phyloP scores from a whole-genome alignment of 805 yeast species.

The Yarrowia keelungensis region DNA sequence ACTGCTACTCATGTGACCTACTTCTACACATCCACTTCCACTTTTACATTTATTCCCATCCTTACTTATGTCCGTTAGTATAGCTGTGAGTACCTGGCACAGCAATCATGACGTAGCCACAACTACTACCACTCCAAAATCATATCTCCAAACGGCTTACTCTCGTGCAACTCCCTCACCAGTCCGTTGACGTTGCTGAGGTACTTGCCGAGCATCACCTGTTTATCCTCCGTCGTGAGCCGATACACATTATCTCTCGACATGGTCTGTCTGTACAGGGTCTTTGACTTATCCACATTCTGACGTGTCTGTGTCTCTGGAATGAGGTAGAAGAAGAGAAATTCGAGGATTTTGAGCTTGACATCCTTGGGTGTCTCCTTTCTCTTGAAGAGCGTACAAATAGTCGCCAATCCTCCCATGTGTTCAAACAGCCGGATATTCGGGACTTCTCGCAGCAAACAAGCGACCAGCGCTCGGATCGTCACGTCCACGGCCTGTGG shows the following conservation, averaged over 20 bases:
- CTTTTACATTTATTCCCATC: too few species aligned
- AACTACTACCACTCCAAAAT: conserved; percentile 53
- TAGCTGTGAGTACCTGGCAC: too few species aligned
- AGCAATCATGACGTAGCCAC: too few species aligned
- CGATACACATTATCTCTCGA: conserved; percentile 46
- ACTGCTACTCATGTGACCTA: too few species aligned
- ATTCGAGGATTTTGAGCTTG: conserved; percentile 70
- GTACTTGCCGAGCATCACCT: conserved; percentile 53
- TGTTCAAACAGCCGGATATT: conserved; percentile 66
- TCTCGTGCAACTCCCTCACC: conserved; percentile 55
- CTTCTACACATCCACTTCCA: too few species aligned
- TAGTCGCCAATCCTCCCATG: conserved; percentile 60
- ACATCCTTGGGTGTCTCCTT: conserved; percentile 57
- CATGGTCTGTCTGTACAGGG: conserved; percentile 41
- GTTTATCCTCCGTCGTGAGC: conserved; percentile 56
- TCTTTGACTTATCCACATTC: conserved; percentile 40
- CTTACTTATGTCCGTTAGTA: too few species aligned
- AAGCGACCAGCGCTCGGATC: conserved; percentile 64
- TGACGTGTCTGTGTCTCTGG: conserved; percentile 57
- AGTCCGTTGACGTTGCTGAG: conserved; percentile 57
- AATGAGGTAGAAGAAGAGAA: conserved; percentile 68
- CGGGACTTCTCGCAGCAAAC: conserved; percentile 62
- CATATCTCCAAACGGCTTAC: conserved; percentile 60
- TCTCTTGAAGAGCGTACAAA: conserved; percentile 57
- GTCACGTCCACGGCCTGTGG: conserved; percentile 51